phyloP scores from a whole-genome alignment of 1,284 basidiomycete species.

The Moesziomyces aphidis region DNA sequence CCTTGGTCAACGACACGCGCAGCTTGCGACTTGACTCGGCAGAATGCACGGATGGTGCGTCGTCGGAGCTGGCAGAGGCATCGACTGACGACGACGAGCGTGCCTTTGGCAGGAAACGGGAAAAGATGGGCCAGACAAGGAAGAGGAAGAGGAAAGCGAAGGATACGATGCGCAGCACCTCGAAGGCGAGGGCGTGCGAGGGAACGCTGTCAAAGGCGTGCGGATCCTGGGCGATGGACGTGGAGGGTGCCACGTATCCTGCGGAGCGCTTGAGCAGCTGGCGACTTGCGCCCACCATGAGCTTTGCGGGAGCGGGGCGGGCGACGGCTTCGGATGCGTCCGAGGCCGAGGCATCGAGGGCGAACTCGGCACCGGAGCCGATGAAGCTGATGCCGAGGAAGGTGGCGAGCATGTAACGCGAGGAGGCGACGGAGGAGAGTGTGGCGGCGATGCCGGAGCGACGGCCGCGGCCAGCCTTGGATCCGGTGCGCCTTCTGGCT shows the following conservation, averaged over 20 bases:
- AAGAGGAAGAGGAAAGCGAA: conserved; percentile 48
- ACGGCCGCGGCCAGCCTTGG: conserved; percentile 19
- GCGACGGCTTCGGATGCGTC: conserved; percentile 20
- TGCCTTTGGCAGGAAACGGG: conserved; percentile 18
- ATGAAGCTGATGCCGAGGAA: conserved; percentile 62
- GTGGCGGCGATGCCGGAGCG: conserved; percentile 21
- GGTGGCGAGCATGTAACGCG: conserved; percentile 63
- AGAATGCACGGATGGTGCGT: background rate
- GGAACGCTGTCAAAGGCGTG: conserved; percentile 56
- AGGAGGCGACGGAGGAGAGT: conserved; percentile 34
- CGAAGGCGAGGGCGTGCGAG: conserved; percentile 51
- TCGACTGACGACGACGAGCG: conserved; percentile 3
- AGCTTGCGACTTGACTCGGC: conserved; percentile 19
- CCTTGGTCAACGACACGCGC: conserved; percentile 21
- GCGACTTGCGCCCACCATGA: conserved; percentile 58
- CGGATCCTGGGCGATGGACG: conserved; percentile 13
- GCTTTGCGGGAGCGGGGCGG: conserved; percentile 32
- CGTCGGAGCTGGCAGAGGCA: conserved; percentile 1
- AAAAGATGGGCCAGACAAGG: conserved; percentile 48
- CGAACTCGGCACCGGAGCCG: conserved; percentile 51
- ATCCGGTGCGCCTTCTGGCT: conserved; percentile 24
- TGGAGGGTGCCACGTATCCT: conserved; percentile 26
- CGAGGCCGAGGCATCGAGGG: conserved; percentile 24
- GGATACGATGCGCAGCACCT: conserved; percentile 51
- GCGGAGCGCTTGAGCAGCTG: conserved; percentile 63